Evolutionary conservation across 75 land plant genomes (phyloP), one percentile per base, ranked within the genome.

Genomic region (Picea glauca): DNA sequence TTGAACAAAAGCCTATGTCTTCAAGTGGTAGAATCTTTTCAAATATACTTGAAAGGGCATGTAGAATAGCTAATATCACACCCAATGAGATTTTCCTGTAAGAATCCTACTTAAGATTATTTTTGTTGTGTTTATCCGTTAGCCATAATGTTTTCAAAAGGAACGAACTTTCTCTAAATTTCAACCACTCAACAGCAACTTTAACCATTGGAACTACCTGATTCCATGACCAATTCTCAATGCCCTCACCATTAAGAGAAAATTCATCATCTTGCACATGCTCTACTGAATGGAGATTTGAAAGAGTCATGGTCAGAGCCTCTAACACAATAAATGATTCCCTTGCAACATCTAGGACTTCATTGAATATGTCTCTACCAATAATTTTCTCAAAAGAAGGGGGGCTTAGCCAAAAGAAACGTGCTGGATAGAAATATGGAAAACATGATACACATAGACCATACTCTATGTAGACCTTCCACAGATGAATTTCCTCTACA

Each of bases 151-250:
- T 58, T 62, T 23, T 59, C 20, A 60, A 77, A 64, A 79, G 67
- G 35, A 79, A 60, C 40, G 76, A 76, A 67, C 76, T 77, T 76
- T 68, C 63, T 43, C 31, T 83, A 4, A 84, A 60, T 11, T 82
- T 60, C 77, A 93, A 65, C 98, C 96, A 96, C 59, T 84, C 83
- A 38, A 91, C 13, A 38, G 94, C 92, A 46, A 85, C 72, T 61
- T 95, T 93, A 78, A 98, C 83, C 80, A 95, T 82, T 33, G 99
- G 93, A 82, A 81, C 77, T 1, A 85, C 93, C 75, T 84, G 72
- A 54, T 78, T 90, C 99, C 99, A 97, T 56, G 88, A 85, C 99
- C 98, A 97, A n/a, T 60, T 67, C 56, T 77, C 87, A 66, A 46
- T 31, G 6, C 60, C 64, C 74, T 73, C 26, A 66, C 32, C 81